Evolutionary conservation across 2,329 filamentous ascomycete genomes (phyloP).

Genomic region (Chalaropsis thielavioides): DNA sequence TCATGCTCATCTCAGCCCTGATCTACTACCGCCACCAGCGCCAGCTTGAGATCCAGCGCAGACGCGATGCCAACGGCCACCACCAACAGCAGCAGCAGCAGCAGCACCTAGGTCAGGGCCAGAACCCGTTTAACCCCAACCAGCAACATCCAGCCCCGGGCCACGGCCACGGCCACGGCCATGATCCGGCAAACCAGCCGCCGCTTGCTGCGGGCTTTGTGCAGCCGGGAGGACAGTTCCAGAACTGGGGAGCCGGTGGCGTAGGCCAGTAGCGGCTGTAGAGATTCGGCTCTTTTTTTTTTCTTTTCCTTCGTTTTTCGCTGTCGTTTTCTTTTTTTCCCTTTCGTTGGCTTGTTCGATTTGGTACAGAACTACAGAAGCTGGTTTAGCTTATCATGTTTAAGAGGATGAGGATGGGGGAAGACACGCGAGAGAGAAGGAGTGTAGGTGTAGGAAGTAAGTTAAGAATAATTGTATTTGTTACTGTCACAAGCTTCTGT

Average conservation of each 20-base stretch:
- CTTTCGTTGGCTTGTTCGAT: not conserved
- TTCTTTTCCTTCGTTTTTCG: not conserved
- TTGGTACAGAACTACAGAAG: not conserved
- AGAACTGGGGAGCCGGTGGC: conserved; percentile 48
- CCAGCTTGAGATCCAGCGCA: conserved; percentile 38
- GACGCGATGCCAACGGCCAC: not conserved
- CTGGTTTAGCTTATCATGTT: too few relatives aligned
- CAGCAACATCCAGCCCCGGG: conserved; percentile 9
- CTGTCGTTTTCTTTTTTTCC: not conserved
- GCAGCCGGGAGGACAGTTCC: conserved; percentile 51
- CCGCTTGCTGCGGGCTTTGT: conserved; percentile 25
- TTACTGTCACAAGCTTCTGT: too few relatives aligned
- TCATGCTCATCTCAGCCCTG: conserved; percentile 57
- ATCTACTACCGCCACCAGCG: conserved; percentile 67
- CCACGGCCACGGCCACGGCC: conserved; percentile 10
- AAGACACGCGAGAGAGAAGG: too few relatives aligned
- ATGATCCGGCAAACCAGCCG: conserved; percentile 16
- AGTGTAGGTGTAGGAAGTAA: not conserved
- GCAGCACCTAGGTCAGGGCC: not conserved
- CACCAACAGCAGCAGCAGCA: not conserved
- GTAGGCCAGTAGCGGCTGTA: conserved; percentile 31
- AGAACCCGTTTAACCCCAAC: conserved; percentile 19
- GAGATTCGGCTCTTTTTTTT: not conserved
- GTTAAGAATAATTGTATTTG: not conserved
- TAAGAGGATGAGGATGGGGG: too few relatives aligned